A percentile compares a stretch with the other conserved stretches of the same genome.
These are phyloP conservation scores for Triticum aestivum DNA, from an alignment of 176 grass and related monocot species.

Conservation along the genomic window IWGSC_CS_RefSeq_v2.1 NC_057808.1:104307749-104308248, in stretches of 20 bases:
- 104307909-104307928: neutral
- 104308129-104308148: neutral
- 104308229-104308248: slow-evolving; percentile 39
- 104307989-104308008: slow-evolving; percentile 37
- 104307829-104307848: slow-evolving; percentile 19
- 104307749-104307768: slow-evolving; percentile 6
- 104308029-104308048: slow-evolving; percentile 12
- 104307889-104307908: slow-evolving; percentile 41
- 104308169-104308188: slow-evolving; percentile 26
- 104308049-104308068: slow-evolving; percentile 26
- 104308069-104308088: slow-evolving; percentile 19
- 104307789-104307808: slow-evolving; percentile 26
- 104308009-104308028: slow-evolving; percentile 27
- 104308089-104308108: neutral
- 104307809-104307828: slow-evolving; percentile 28
- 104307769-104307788: slow-evolving; percentile 51
- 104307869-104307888: slow-evolving; percentile 12
- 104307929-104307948: slow-evolving; percentile 34
- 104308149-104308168: neutral
- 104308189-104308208: slow-evolving; percentile 3
- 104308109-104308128: slow-evolving; percentile 13
- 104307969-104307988: slow-evolving; percentile 24
- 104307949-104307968: slow-evolving; percentile 42
- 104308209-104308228: slow-evolving; percentile 5
- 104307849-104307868: slow-evolving; percentile 23